Evolutionary conservation across 441 rosid genomes (phyloP).

Genomic region (Pelargonium cotyledonis): DNA sequence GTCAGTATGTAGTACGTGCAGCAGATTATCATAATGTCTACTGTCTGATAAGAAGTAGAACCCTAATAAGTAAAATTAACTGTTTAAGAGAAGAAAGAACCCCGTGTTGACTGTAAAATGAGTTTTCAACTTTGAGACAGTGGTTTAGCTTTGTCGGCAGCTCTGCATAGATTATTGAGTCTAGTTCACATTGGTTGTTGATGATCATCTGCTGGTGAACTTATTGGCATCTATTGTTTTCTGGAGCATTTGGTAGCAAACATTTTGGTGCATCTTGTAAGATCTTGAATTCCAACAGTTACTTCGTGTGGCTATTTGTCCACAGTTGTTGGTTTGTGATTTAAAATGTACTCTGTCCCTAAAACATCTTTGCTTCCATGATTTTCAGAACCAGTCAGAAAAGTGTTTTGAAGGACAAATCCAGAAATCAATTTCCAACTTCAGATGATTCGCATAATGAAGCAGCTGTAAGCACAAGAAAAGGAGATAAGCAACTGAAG

Average conservation of each 20-base stretch:
- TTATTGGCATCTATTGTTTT: too few species aligned
- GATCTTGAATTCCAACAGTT: conserved; percentile 8
- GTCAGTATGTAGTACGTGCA: neutral
- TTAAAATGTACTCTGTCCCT: conserved; percentile 13
- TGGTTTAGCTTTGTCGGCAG: neutral
- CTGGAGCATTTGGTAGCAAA: conserved; percentile 1
- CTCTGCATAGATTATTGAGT: neutral
- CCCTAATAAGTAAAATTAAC: neutral
- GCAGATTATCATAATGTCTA: neutral
- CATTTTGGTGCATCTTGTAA: neutral
- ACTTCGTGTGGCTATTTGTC: conserved; percentile 4
- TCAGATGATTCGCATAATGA: conserved; percentile 30
- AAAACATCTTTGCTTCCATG: conserved; percentile 18
- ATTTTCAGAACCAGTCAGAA: conserved; percentile 33
- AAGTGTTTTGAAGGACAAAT: conserved; percentile 34
- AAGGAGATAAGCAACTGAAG: conserved; percentile 48
- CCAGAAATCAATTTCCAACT: conserved; percentile 30
- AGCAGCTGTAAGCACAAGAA: conserved; percentile 28
- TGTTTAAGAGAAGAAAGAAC: neutral
- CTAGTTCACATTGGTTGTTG: neutral
- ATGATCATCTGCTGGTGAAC: neutral
- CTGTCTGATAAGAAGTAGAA: neutral
- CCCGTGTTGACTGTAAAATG: neutral
- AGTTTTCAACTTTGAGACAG: neutral
- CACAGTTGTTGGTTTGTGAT: conserved; percentile 5